Conservation (phyloP, 352 stramenopile genomes). For the Phytophthora capsici region DNA sequence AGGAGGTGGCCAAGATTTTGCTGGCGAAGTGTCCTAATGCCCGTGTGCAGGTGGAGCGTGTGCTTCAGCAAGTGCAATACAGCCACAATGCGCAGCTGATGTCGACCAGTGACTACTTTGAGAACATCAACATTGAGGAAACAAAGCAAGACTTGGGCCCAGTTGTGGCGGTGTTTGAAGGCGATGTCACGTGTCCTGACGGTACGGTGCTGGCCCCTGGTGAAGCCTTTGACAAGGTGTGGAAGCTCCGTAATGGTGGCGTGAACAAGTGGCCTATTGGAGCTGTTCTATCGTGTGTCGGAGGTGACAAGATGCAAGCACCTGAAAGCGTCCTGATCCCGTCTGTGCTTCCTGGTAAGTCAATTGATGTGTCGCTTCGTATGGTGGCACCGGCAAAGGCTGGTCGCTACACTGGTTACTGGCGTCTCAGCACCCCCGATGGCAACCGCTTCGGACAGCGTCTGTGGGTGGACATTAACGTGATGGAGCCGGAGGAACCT, state of each 20-base stretch:
- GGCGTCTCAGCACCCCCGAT: slow-evolving; percentile 81
- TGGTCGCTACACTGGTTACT: slow-evolving; percentile 90
- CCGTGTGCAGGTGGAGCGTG: slow-evolving; percentile 73
- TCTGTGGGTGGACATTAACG: slow-evolving; percentile 90
- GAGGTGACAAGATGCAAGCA: slow-evolving; percentile 78
- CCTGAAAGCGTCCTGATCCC: slow-evolving; percentile 78
- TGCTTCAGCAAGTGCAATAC: slow-evolving; percentile 75
- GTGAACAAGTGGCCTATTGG: slow-evolving; percentile 77
- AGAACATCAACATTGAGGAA: slow-evolving; percentile 71
- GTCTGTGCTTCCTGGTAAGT: slow-evolving; percentile 65
- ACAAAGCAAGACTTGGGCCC: slow-evolving; percentile 73
- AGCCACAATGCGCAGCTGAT: slow-evolving; percentile 75
- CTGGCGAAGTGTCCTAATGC: slow-evolving; percentile 78
- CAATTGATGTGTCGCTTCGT: slow-evolving; percentile 77
- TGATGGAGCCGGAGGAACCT: slow-evolving; percentile 50
- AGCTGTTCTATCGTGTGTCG: slow-evolving; percentile 71
- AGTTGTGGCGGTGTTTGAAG: slow-evolving; percentile 86
- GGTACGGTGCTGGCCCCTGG: slow-evolving; percentile 75
- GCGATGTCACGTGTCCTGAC: slow-evolving; percentile 86
- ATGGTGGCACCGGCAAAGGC: slow-evolving; percentile 68
- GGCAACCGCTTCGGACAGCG: slow-evolving; percentile 88
- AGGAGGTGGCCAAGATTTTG: slow-evolving; percentile 78
- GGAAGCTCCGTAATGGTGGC: slow-evolving; percentile 86
- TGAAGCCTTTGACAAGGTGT: slow-evolving; percentile 86
- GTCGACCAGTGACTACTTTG: slow-evolving; percentile 77